Evolutionary conservation across 2,329 filamentous ascomycete species (phyloP).

Genomic region (Elsinoe arachidis): DNA sequence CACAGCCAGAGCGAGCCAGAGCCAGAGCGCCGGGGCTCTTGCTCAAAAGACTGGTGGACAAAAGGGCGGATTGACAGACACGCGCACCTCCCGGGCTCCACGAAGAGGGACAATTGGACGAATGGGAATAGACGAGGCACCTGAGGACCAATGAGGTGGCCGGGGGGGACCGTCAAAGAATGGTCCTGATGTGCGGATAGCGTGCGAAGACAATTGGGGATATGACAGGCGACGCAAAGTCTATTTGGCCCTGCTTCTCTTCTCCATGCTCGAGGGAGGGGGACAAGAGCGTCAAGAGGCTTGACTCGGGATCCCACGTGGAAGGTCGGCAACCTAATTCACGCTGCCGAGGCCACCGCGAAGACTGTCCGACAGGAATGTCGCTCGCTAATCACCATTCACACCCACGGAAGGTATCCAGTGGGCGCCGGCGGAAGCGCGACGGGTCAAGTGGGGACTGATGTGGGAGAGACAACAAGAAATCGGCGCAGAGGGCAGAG

Average conservation of each 20-base stretch:
- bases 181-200: conserved; percentile 12
- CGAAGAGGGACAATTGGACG: conserved; percentile 5
- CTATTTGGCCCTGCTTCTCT: conserved; percentile 8
- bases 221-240: conserved; percentile 12
- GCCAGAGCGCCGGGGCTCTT: conserved; percentile 4
- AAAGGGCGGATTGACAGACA: conserved; percentile 12
- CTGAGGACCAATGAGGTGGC: background rate
- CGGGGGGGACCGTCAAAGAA: conserved; percentile 3
- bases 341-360: conserved; percentile 3
- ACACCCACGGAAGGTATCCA: background rate
- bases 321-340: conserved; percentile 11
- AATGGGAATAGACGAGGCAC: background rate
- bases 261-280: too few relatives aligned
- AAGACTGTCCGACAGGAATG: background rate
- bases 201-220: conserved; percentile 9
- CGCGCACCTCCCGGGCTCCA: conserved; percentile 8
- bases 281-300: background rate
- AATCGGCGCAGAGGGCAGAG: background rate
- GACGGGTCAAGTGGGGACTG: conserved; percentile 1
- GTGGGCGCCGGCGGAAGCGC: background rate
- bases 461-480: background rate
- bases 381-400: background rate
- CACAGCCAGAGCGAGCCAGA: conserved; percentile 7
- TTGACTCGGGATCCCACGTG: conserved; percentile 11
- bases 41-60: background rate